Evolutionary conservation across 495 filamentous ascomycete genomes (phyloP).

Genomic region (Talaromyces ruber): DNA sequence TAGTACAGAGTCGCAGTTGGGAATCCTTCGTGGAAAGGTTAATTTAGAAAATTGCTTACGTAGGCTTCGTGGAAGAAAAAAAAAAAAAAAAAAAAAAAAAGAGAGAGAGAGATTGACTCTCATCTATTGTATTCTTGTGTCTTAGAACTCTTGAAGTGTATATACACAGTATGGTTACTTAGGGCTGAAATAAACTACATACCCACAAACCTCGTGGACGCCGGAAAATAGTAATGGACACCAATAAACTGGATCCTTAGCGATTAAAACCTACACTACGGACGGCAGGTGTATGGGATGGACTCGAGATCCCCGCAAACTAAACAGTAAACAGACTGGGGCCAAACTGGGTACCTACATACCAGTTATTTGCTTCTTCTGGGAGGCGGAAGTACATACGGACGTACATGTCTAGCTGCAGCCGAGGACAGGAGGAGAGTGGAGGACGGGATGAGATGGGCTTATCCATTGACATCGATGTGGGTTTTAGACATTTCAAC

Average conservation of each 20-base stretch:
- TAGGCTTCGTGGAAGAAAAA: neutral
- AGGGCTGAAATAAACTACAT: neutral
- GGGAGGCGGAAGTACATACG: neutral
- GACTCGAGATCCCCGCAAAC: neutral
- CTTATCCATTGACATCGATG: neutral
- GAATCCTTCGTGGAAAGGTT: neutral
- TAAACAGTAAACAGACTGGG: neutral
- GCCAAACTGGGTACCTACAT: neutral
- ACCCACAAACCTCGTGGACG: neutral
- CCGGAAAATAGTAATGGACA: neutral
- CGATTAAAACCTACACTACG: neutral
- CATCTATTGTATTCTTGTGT: too few species aligned
- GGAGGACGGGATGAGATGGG: neutral
- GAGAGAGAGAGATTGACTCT: too few species aligned
- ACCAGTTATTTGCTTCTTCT: neutral
- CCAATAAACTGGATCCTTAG: neutral
- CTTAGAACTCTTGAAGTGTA: too few species aligned
- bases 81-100: too few species aligned
- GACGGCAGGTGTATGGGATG: neutral
- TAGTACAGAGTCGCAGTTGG: neutral
- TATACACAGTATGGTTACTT: neutral
- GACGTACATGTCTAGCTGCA: neutral
- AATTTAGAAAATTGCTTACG: neutral
- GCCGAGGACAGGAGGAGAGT: neutral
- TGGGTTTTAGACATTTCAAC: neutral